Percentiles rank a stretch among this genome's conserved stretches.
phyloP scores from a whole-genome alignment of 257 asterid species.

The Nicotiana otophora region DNA sequence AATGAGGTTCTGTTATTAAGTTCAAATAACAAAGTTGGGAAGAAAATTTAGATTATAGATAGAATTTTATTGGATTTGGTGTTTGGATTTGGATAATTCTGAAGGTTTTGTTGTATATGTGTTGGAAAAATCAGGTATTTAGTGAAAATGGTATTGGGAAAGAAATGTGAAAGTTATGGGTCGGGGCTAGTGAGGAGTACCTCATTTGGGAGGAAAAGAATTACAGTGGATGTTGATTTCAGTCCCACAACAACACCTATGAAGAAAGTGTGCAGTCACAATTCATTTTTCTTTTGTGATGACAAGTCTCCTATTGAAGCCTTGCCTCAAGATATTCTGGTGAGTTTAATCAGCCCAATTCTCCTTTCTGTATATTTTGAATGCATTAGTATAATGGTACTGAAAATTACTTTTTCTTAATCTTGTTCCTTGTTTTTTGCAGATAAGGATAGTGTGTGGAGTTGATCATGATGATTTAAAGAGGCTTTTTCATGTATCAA shows the following conservation, averaged over 20 bases:
- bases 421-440: conserved; percentile 1
- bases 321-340: conserved; percentile 26
- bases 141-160: conserved; percentile 21
- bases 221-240: conserved; percentile 26
- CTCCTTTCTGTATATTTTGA: neutral
- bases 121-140: conserved; percentile 23
- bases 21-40: neutral
- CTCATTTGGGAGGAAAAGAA: conserved; percentile 63
- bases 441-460: conserved; percentile 65
- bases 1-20: neutral
- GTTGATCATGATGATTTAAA: conserved; percentile 87
- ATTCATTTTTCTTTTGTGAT: conserved; percentile 19
- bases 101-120: neutral
- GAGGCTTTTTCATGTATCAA: conserved; percentile 52
- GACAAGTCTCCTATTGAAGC: conserved; percentile 23
- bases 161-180: conserved; percentile 31
- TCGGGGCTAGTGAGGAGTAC: conserved; percentile 46
- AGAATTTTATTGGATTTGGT: neutral
- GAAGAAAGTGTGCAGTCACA: conserved; percentile 39
- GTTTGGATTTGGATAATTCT: neutral
- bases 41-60: neutral
- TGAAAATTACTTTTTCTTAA: neutral
- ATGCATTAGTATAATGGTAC: neutral
- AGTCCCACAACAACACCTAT: conserved; percentile 11
- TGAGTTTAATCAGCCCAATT: neutral